phyloP scores from a whole-genome alignment of 2,329 filamentous ascomycete species.

The Plectosphaerella cucumerina region DNA sequence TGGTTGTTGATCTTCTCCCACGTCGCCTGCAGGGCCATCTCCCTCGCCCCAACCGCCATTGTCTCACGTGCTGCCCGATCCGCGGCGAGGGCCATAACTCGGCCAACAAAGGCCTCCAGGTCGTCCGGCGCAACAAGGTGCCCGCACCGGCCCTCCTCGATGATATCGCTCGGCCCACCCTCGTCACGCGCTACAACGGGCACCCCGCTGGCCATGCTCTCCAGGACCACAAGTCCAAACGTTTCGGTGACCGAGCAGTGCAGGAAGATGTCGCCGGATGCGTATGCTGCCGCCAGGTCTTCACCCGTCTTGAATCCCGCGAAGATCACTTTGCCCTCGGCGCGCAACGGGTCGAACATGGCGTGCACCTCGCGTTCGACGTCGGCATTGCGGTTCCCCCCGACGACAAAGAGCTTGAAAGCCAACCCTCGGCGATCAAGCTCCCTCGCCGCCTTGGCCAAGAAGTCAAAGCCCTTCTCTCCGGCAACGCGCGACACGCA shows the following conservation, averaged over 20 bases:
- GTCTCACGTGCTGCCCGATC: constrained; percentile 36
- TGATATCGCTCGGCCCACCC: constrained; percentile 65
- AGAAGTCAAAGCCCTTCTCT: constrained; percentile 68
- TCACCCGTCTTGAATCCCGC: constrained; percentile 60
- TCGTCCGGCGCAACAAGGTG: constrained; percentile 59
- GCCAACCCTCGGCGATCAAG: constrained; percentile 51
- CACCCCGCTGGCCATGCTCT: constrained; percentile 67
- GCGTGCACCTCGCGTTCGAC: constrained; percentile 58
- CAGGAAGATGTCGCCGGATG: constrained; percentile 64
- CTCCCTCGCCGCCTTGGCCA: constrained; percentile 50
- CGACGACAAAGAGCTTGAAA: constrained; percentile 64
- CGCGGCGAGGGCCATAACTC: constrained; percentile 43
- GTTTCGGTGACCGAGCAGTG: constrained; percentile 71
- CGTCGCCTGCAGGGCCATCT: constrained; percentile 57
- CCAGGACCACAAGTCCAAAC: constrained; percentile 66
- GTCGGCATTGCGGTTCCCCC: constrained; percentile 60
- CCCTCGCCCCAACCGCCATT: constrained; percentile 45
- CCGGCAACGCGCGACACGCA: constrained; percentile 64
- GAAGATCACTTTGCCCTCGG: constrained; percentile 56
- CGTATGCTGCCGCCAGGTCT: constrained; percentile 61
- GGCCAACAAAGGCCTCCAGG: constrained; percentile 51
- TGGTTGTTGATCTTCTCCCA: constrained; percentile 71
- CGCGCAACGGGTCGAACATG: constrained; percentile 49
- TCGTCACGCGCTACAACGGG: constrained; percentile 66
- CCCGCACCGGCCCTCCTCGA: constrained; percentile 55